A percentile compares a stretch with the other conserved stretches of the same genome.
Evolutionary conservation across 2,329 filamentous ascomycete genomes (phyloP).

Genomic region (Fusarium pseudocircinatum): DNA sequence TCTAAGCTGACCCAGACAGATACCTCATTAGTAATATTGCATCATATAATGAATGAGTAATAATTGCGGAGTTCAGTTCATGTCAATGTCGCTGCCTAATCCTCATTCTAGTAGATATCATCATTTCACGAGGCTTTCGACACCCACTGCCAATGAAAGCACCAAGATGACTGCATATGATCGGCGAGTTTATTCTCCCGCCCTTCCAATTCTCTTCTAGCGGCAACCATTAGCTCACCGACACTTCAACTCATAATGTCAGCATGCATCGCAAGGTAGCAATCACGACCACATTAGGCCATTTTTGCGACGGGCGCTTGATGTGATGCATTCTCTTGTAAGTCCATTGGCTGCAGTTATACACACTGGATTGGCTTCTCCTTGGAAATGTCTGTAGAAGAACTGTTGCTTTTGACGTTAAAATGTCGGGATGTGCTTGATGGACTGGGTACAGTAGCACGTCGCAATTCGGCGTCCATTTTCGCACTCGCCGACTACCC

Average conservation of each 20-base stretch:
- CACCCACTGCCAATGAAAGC: background rate
- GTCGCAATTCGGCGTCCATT: background rate
- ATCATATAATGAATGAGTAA: rapidly evolving
- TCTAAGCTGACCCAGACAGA: no score
- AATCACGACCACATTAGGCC: background rate
- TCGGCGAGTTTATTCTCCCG: background rate
- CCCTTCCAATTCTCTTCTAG: background rate
- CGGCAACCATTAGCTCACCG: background rate
- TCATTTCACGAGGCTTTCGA: no score
- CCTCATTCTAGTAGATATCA: background rate
- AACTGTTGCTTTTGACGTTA: background rate
- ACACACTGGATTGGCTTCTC: background rate
- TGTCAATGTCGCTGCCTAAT: background rate
- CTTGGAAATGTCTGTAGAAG: rapidly evolving
- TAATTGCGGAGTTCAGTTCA: rapidly evolving
- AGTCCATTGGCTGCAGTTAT: background rate
- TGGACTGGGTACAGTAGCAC: background rate
- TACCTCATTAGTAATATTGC: rapidly evolving
- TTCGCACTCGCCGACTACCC: background rate
- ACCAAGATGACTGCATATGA: background rate
- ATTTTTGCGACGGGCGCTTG: background rate
- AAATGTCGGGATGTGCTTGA: background rate
- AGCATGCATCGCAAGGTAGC: background rate
- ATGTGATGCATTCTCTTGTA: background rate
- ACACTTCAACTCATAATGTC: background rate